These are phyloP conservation scores for Podospora pseudopauciseta DNA, from an alignment of 495 filamentous ascomycete genomes.

Conservation along the genomic window DNA sequence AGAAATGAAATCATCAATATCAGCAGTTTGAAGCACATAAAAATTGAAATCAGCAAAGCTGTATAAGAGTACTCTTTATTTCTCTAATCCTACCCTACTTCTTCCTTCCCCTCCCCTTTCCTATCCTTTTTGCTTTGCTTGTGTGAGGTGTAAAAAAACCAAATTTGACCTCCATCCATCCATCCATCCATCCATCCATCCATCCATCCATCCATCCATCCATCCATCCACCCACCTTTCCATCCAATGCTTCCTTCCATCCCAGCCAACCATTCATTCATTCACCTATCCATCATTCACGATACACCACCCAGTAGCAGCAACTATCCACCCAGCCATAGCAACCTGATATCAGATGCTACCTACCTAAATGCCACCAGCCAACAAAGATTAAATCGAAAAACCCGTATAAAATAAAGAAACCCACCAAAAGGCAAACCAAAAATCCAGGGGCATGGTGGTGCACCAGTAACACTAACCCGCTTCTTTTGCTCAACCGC, in stretches of 20 bases:
- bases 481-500: background rate
- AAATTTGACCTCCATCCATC: slow-evolving; percentile 16
- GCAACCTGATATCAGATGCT: background rate
- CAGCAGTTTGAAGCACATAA: background rate
- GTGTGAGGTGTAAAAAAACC: background rate
- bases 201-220: background rate
- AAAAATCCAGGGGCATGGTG: background rate
- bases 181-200: background rate
- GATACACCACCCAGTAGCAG: background rate
- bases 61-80: background rate
- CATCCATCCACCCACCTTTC: background rate
- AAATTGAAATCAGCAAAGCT: background rate
- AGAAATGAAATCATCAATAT: too few species aligned
- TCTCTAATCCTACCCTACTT: background rate
- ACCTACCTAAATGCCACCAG: background rate
- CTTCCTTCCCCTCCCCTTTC: background rate
- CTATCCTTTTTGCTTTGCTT: background rate
- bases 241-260: background rate
- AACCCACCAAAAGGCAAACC: background rate
- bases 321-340: background rate
- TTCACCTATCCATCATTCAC: background rate
- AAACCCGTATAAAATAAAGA: background rate
- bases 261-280: too few species aligned
- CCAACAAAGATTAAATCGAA: background rate
- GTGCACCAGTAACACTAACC: background rate